These are phyloP conservation scores for Vaccinium myrtillus DNA, from an alignment of 148 eudicot genomes.

Conservation along the genomic window DNA sequence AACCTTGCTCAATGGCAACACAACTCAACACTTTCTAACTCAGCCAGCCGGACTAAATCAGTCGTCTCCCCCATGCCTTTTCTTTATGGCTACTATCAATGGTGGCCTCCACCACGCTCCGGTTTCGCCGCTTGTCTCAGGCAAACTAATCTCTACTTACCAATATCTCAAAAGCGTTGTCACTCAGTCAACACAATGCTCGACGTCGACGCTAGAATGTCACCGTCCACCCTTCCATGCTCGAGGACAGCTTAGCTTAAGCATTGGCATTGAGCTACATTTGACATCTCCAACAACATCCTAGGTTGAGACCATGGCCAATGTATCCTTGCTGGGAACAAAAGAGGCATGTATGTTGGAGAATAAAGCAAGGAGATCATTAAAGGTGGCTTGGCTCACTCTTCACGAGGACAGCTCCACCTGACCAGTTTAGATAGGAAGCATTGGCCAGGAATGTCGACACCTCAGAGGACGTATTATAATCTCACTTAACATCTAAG, in stretches of 20 bases:
- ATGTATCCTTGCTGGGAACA: not conserved
- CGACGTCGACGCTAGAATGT: not conserved
- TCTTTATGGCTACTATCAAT: not conserved
- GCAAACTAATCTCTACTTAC: not conserved
- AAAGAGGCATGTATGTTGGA: not conserved
- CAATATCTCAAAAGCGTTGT: not conserved
- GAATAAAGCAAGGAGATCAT: not conserved
- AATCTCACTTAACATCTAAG: not conserved
- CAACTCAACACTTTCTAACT: not conserved
- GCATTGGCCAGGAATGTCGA: not conserved
- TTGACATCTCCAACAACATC: not conserved
- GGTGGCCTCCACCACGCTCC: not conserved
- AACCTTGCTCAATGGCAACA: not conserved
- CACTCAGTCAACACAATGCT: not conserved
- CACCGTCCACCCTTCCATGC: not conserved
- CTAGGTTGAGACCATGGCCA: not conserved
- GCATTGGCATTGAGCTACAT: not conserved
- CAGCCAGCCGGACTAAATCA: not conserved
- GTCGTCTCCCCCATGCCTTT: too few species aligned
- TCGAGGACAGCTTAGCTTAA: not conserved
- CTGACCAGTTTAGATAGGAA: not conserved
- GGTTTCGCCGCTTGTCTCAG: not conserved
- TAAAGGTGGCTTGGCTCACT: not conserved
- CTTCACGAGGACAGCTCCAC: not conserved
- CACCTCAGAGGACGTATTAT: not conserved